Evolutionary conservation across 768 basidiomycete genomes (phyloP), one percentile per base, ranked within the genome.

Genomic region (Amyloporia xantha): DNA sequence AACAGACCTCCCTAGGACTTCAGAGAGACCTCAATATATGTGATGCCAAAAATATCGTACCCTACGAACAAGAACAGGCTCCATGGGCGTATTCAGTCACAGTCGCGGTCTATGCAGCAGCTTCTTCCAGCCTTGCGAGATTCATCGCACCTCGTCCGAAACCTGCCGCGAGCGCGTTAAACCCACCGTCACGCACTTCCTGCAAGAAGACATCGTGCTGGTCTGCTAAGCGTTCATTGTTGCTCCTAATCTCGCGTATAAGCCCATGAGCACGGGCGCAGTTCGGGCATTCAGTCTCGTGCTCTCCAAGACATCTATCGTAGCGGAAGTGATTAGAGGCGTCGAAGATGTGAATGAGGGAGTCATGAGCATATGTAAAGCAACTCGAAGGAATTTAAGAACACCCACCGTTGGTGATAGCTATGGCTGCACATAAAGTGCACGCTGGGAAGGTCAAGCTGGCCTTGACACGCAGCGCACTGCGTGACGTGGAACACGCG

Each of bases 391-490:
- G n/a, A 37, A n/a, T 23, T 28, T 11, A 9, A 4, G 23, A 26
- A 2, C 24, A 62, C 68, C 38, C 46, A 90, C 91, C 93, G 76
- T 62, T 95, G 91, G 63, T 99, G 96, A 70, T 91, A 98, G 52
- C 90, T 92, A 63, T 98, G 96, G 59, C 86, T 84, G 67, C 95
- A 99, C 95, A 98, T 96, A 62, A 97, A 98, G 66, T 98, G 94
- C 5, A 98, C 76, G 54, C 81, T 86, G 0, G 96, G 95, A 9
- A 97, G 78, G 63, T 97, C 94, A 51, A 98, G 79, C 57, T 88
- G 90, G 1, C 85, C 90, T 13, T 83, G 77, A 64, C 96, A 98
- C 3, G 84, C 77, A 19, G 94, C 85, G 65, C 96, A 98, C 36
- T 92, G 75, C 6, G 93, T 94, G 52, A 95, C 89, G 61, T 97